Evolutionary conservation across 257 asterid species (phyloP).

Genomic region (Solanum pennellii): DNA sequence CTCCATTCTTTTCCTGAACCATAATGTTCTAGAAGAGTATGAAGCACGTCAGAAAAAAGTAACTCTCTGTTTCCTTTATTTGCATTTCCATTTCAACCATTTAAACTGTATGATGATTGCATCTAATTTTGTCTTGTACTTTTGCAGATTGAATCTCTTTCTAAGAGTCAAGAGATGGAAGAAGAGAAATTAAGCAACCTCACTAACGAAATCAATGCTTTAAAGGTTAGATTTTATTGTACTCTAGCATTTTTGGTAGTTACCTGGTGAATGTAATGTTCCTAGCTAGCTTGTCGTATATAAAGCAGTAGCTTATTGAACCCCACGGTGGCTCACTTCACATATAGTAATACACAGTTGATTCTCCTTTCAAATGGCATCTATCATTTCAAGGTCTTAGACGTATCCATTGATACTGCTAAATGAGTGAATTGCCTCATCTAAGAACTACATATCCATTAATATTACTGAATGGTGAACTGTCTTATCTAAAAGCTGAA

Average conservation of each 20-base stretch:
- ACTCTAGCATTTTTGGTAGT: neutral
- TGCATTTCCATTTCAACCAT: neutral
- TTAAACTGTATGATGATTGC: neutral
- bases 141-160: conserved; percentile 66
- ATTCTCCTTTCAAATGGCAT: neutral
- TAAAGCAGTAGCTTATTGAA: neutral
- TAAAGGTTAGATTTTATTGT: conserved; percentile 41
- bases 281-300: neutral
- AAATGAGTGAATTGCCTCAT: neutral
- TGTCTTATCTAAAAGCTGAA: neutral
- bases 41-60: conserved; percentile 74
- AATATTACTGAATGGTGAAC: neutral
- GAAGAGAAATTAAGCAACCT: conserved; percentile 35
- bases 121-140: neutral
- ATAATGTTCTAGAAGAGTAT: conserved; percentile 78
- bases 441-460: neutral
- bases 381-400: neutral
- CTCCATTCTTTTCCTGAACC: conserved; percentile 71
- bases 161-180: conserved; percentile 46
- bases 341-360: neutral
- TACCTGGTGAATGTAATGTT: neutral
- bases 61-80: neutral
- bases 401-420: neutral
- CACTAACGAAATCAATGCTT: conserved; percentile 43
- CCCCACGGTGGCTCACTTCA: neutral